Percentiles rank a stretch among this genome's conserved stretches.
These are phyloP conservation scores for Tolypocladium cylindrosporum DNA, from an alignment of 2,329 filamentous ascomycete genomes.

Conservation along the genomic window DNA sequence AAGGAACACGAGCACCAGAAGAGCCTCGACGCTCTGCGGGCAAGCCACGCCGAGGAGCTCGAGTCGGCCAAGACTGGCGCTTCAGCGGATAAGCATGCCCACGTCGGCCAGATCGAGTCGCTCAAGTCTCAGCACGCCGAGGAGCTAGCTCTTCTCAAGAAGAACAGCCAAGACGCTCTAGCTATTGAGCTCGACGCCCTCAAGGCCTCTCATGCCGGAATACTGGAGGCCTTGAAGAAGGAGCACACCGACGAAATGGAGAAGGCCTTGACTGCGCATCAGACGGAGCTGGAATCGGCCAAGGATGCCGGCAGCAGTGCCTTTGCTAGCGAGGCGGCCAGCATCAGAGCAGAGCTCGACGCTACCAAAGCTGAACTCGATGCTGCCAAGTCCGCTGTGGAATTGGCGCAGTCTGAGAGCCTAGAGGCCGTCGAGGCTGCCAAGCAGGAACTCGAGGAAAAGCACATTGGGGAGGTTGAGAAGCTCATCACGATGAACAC, in stretches of 20 bases:
- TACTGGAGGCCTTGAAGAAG: slow-evolving; percentile 31
- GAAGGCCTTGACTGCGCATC: slow-evolving; percentile 17
- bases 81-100: slow-evolving; percentile 37
- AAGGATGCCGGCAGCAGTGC: slow-evolving; percentile 18
- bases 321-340: slow-evolving; percentile 21
- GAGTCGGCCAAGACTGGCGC: slow-evolving; percentile 44
- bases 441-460: slow-evolving; percentile 33
- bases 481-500: slow-evolving; percentile 32
- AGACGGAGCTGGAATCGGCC: slow-evolving; percentile 18
- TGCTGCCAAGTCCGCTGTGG: slow-evolving; percentile 31
- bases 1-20: slow-evolving; percentile 44
- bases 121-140: slow-evolving; percentile 45
- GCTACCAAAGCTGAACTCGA: slow-evolving; percentile 27
- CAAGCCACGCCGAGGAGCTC: slow-evolving; percentile 48
- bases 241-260: slow-evolving; percentile 29
- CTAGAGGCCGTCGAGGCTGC: slow-evolving; percentile 34
- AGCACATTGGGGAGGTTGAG: slow-evolving; percentile 36
- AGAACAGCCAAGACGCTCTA: slow-evolving; percentile 28
- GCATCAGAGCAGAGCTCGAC: slow-evolving; percentile 20
- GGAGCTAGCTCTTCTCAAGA: slow-evolving; percentile 33
- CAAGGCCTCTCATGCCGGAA: slow-evolving; percentile 31
- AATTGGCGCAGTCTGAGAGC: slow-evolving; percentile 32
- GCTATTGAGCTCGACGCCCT: slow-evolving; percentile 31
- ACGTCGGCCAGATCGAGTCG: slow-evolving; percentile 40
- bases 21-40: slow-evolving; percentile 43